These are phyloP conservation scores for Saturnispora silvae DNA, from an alignment of 805 yeast genomes.

Conservation along the genomic window DNA sequence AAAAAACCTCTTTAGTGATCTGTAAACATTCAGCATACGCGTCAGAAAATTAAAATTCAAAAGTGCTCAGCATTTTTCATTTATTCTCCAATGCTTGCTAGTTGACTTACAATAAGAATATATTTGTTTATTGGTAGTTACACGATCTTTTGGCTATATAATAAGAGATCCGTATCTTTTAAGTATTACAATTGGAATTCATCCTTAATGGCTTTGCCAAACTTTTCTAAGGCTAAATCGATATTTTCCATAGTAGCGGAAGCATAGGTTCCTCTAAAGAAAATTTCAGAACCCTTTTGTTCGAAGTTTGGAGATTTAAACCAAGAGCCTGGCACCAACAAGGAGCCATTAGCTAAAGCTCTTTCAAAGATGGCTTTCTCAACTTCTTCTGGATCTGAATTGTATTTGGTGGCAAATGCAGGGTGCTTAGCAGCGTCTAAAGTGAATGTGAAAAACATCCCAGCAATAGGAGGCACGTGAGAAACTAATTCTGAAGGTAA, in stretches of 20 bases:
- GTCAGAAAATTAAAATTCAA: too few species aligned
- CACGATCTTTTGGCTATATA: too few species aligned
- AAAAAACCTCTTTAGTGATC: too few species aligned
- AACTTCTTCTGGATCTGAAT: constrained; percentile 49
- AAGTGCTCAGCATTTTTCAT: too few species aligned
- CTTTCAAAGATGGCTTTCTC: constrained; percentile 55
- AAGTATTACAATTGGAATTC: constrained; percentile 43
- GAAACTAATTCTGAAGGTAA: constrained; percentile 37
- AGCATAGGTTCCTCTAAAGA: constrained; percentile 84
- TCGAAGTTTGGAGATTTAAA: constrained; percentile 48
- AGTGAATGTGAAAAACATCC: constrained; percentile 73
- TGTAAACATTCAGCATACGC: too few species aligned
- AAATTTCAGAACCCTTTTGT: constrained; percentile 36
- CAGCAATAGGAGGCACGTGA: constrained; percentile 61
- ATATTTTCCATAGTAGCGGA: constrained; percentile 67
- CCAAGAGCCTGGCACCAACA: constrained; percentile 82
- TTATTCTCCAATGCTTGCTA: too few species aligned
- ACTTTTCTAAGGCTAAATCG: constrained; percentile 51
- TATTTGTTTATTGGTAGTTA: too few species aligned
- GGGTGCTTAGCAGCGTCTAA: constrained; percentile 79
- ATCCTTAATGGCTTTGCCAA: constrained; percentile 49
- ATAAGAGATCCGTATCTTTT: too few species aligned
- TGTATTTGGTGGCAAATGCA: constrained; percentile 45
- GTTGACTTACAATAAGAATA: too few species aligned
- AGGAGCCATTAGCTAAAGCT: constrained; percentile 48